Evolutionary conservation across 495 filamentous ascomycete genomes (phyloP), one percentile per base, ranked within the genome.

Genomic region (Trichoderma erinaceum): DNA sequence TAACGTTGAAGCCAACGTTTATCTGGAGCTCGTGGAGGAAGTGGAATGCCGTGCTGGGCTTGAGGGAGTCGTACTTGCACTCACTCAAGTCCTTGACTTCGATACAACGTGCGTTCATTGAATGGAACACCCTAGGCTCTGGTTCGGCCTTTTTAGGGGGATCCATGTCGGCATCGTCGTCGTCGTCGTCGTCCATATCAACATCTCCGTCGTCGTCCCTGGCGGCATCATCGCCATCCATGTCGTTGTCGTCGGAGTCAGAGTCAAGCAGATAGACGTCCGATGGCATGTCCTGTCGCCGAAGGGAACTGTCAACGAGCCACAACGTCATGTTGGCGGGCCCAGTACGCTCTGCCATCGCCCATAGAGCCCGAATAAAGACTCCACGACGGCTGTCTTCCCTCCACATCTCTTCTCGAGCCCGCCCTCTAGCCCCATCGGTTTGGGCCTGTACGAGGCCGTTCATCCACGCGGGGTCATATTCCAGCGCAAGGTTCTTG

Each of bases 21-120:
- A 61, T 32, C 25, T 61, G 56, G 25, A 61, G 56, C 27, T 13
- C 11, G 25, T 61, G 25, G 56, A 61, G 56, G n/a, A 61, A 61
- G 56, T 32, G 56, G 25, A 61, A 61, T 11, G 56, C 56, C 25
- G 56, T 61, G 11, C 3, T 32, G 10, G 8, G 11, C 13, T 61
- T 61, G 16, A 13, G 4, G 56, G 13, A 27, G 13, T 35, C 56
- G 16, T 21, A 61, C 10, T 2, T 15, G 56, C 56, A 61, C 27
- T 32, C 25, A 5, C 16, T 11, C 12, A 29, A 4, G 25, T 18
- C 56, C 4, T 25, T 7, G 23, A 35, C 16, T 15, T 61, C 25
- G 25, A 61, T 12, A 32, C 27, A 61, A 11, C 13, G 23, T 6
- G 15, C 29, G 56, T 35, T 25, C 3, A 4, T 12, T 3, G 23